Percentiles rank a stretch among this genome's conserved stretches.
phyloP scores from a whole-genome alignment of 139 green algal species.

The Closterium sp. region DNA sequence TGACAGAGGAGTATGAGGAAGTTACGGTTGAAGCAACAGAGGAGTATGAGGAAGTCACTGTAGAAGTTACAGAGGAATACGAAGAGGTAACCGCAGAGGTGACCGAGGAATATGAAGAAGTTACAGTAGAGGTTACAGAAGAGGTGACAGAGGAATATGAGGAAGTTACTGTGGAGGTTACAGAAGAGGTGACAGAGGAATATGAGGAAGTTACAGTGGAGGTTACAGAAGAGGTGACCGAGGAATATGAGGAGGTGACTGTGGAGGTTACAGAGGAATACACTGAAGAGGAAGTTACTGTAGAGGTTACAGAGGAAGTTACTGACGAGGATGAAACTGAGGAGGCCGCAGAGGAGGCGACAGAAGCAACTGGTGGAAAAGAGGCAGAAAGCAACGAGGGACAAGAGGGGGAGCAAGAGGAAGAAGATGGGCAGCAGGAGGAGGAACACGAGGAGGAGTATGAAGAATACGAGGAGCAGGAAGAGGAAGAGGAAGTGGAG shows the following conservation, averaged over 20 bases:
- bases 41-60: neutral
- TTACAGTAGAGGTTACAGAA: neutral
- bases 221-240: neutral
- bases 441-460: too few species aligned
- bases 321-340: neutral
- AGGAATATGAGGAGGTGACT: neutral
- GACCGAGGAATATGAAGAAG: neutral
- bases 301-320: neutral
- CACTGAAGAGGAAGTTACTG: neutral
- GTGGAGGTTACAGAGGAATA: neutral
- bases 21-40: too few species aligned
- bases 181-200: neutral
- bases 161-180: neutral
- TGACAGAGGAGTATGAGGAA: too few species aligned
- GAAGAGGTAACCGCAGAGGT: neutral
- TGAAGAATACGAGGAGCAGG: neutral
- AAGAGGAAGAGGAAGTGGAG: too few species aligned
- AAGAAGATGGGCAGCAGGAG: neutral
- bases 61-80: neutral
- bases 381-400: neutral
- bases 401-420: neutral
- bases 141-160: neutral
- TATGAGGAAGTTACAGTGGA: neutral
- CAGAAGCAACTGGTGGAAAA: neutral
- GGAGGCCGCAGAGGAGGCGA: neutral